These are phyloP conservation scores for Exidia glandulosa DNA, from an alignment of 768 basidiomycete genomes.

Conservation along the genomic window DNA sequence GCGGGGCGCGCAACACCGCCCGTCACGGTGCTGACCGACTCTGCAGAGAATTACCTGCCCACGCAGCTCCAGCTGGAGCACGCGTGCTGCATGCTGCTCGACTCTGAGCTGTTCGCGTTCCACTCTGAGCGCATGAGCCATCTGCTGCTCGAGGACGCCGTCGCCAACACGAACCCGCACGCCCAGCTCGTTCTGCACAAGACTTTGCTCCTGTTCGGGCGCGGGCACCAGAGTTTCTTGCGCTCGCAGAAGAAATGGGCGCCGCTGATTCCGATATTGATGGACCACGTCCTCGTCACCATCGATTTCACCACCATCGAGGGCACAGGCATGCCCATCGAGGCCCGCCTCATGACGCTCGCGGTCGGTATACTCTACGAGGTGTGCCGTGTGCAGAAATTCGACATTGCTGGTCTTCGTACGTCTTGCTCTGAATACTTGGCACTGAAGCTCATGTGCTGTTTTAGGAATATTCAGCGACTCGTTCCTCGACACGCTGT, in stretches of 20 bases:
- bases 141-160: constrained; percentile 49
- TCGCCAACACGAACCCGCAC: constrained; percentile 77
- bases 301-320: constrained; percentile 55
- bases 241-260: constrained; percentile 78
- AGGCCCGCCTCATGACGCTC: constrained; percentile 66
- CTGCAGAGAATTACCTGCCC: constrained; percentile 72
- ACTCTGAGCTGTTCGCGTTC: constrained; percentile 79
- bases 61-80: constrained; percentile 76
- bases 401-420: constrained; percentile 73
- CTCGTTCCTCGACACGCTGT: constrained; percentile 75
- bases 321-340: constrained; percentile 54
- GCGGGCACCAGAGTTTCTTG: constrained; percentile 55
- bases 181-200: constrained; percentile 68
- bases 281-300: constrained; percentile 76
- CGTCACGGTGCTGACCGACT: too few relatives aligned
- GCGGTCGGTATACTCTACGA: constrained; percentile 77
- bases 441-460: background rate
- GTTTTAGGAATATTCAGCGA: constrained; percentile 66
- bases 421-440: constrained; percentile 19
- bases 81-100: constrained; percentile 63
- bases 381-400: constrained; percentile 82
- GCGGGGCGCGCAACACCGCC: too few relatives aligned
- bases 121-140: constrained; percentile 91
- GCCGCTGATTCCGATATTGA: constrained; percentile 65
- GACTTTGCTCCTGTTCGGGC: constrained; percentile 66